phyloP scores from a whole-genome alignment of 2,329 filamentous ascomycete species.

The Epichloe coenophiala region DNA sequence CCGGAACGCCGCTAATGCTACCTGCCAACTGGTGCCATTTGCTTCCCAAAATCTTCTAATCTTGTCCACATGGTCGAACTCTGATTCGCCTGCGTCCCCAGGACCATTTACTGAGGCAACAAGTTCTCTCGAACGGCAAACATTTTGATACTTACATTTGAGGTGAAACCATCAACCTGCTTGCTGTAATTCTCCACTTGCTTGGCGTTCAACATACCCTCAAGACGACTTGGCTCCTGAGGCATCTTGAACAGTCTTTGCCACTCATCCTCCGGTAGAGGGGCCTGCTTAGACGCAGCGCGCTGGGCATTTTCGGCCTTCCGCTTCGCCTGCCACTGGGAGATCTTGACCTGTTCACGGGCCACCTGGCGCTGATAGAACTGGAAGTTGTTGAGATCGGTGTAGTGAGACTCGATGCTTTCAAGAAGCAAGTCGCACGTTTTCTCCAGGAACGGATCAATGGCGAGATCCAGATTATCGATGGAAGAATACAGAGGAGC shows the following conservation, averaged over 20 bases:
- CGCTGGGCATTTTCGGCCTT: conserved; percentile 89
- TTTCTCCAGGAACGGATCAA: conserved; percentile 97
- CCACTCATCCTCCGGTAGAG: conserved; percentile 94
- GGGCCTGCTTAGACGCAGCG: conserved; percentile 72
- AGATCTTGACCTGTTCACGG: conserved; percentile 92
- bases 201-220: conserved; percentile 86
- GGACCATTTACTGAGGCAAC: conserved; percentile 35
- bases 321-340: conserved; percentile 91
- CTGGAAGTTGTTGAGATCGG: conserved; percentile 98
- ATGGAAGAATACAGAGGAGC: conserved; percentile 73
- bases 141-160: conserved; percentile 89
- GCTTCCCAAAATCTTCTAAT: conserved; percentile 8
- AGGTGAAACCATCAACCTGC: conserved; percentile 93
- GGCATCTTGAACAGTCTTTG: conserved; percentile 96
- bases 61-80: conserved; percentile 6
- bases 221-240: conserved; percentile 80
- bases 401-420: conserved; percentile 95
- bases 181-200: conserved; percentile 97
- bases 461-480: conserved; percentile 79
- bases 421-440: conserved; percentile 93
- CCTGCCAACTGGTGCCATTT: conserved; percentile 20
- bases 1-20: conserved; percentile 30
- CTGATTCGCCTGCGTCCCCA: not conserved
- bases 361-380: conserved; percentile 86
- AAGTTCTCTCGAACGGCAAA: conserved; percentile 75